Base-by-base conservation (phyloP, 257 asterid species). In the Solanum appendiculatum region DNA sequence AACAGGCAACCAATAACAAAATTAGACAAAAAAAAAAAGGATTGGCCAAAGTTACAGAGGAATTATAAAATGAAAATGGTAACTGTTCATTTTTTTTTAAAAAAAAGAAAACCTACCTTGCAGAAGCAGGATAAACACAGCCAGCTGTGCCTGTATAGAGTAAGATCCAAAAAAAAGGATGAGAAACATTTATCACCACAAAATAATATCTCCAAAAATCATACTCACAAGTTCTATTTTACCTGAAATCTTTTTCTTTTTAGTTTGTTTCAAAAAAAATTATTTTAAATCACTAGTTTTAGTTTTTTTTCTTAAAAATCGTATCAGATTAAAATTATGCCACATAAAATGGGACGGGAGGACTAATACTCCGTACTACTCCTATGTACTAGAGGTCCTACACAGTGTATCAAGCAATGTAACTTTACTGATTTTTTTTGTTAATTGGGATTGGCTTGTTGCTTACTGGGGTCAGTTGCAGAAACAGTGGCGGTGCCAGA, bases 381-480 rank as follows among this genome's bases (percentile, higher is more conserved):
- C 48, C 27, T 36, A 23, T 34, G 51, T 44, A 69, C 40, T 7
- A 33, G 42, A 40, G 60, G 48, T 34, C 46, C 60, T 40, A 44
- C 29, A 80, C 6, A 25, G 14, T 14, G 12, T 23, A 25, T 7
- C 27, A 78, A 78, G 15, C 72, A 64, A 64, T 12, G 15, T 44
- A 78, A 44, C 34, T 42, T 77, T 16, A 25, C 63, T 14, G 14
- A 36, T 40, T 8, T 33, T 2, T 39, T 54, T n/a, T 3, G 10
- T 5, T 42, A 42, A 25, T 11, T 12, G 21, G 23, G 14, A 0
- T 6, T 5, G 56, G 20, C 36, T 60, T 36, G 64, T 48, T 70
- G 83, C 96, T 93, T 15, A 94, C 99, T 96, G 9, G 99, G 99
- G 77, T 96, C 98, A 48, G 92, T 66, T 13, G 86, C 85, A 54